Evolutionary conservation across 495 filamentous ascomycete genomes (phyloP).

Genomic region (Trichoderma orchidacearum): DNA sequence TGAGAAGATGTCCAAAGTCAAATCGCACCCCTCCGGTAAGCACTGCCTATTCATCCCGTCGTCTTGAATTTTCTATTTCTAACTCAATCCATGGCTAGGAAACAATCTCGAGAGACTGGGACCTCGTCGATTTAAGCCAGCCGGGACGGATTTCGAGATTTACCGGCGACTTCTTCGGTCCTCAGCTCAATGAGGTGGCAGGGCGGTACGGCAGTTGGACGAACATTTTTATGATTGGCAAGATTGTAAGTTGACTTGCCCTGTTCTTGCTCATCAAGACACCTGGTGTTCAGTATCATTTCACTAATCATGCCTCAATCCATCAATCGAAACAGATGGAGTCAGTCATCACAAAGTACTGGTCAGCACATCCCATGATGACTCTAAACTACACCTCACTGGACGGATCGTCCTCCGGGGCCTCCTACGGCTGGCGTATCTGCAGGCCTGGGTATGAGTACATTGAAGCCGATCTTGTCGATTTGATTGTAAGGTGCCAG

Average conservation of each 20-base stretch:
- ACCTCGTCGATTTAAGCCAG: not conserved
- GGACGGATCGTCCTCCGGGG: not conserved
- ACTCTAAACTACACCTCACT: not conserved
- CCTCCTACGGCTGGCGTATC: not conserved
- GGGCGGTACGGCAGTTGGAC: conserved; percentile 1
- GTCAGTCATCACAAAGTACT: not conserved
- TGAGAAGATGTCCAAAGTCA: not conserved
- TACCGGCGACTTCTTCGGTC: not conserved
- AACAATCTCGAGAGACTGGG: not conserved
- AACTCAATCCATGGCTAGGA: not conserved
- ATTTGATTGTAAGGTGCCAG: not conserved
- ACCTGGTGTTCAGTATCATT: not conserved
- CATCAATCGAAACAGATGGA: not conserved
- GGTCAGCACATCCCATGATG: not conserved
- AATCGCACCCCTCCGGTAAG: not conserved
- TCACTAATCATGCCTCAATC: not conserved
- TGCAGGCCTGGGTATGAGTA: not conserved
- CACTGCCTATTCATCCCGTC: not conserved
- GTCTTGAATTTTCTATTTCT: no score
- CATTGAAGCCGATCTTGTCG: not conserved
- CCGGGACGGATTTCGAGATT: not conserved
- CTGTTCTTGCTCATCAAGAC: not conserved
- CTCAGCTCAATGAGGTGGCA: not conserved
- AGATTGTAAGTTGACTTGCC: not conserved
- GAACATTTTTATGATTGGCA: conserved; percentile 1